Evolutionary conservation across 306 rosid genomes (phyloP), one percentile per base, ranked within the genome.

Genomic region (Vachellia pachyceras): DNA sequence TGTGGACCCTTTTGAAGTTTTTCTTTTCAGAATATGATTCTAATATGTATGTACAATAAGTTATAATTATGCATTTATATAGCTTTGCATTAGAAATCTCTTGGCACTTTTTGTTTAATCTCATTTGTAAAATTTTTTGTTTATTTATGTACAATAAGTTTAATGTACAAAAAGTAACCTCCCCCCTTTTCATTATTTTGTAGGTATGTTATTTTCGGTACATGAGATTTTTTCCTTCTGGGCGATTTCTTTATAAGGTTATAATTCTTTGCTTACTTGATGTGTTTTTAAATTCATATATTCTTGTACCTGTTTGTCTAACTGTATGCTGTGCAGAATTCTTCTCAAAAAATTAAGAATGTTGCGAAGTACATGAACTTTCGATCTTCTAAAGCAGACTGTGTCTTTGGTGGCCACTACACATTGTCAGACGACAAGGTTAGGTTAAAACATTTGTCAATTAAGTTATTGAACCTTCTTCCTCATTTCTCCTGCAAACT

Each of bases 141-240:
- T n/a, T n/a, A n/a, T n/a, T n/a, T n/a, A n/a, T n/a, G n/a, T n/a
- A n/a, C n/a, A n/a, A n/a, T n/a, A n/a, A n/a, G n/a, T n/a, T n/a
- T n/a, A n/a, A n/a, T n/a, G n/a, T n/a, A 6, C n/a, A 7, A n/a
- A 54, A 54, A 35, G 17, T 33, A 58, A 58, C n/a, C 14, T 13
- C 5, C 65, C 33, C 64, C 52, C 15, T 6, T 44, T 45, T 75
- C 7, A 73, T 77, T 66, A 54, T 84, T 77, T 61, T 86, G 88
- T 87, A 95, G 99, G 98, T 95, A 72, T 93, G 98, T 92, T 95
- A 93, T 85, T 95, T 80, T 88, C 96, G 94, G 77, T 95, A 95
- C 87, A 55, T 93, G 78, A 91, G 97, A 82, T 93, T 93, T 82
- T 95, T 87, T 57, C 93, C 95, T 67, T 93, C 99, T 44, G 99